phyloP scores from a whole-genome alignment of 108 stramenopile genomes.

The Pinguiococcus pyrenoidosus region DNA sequence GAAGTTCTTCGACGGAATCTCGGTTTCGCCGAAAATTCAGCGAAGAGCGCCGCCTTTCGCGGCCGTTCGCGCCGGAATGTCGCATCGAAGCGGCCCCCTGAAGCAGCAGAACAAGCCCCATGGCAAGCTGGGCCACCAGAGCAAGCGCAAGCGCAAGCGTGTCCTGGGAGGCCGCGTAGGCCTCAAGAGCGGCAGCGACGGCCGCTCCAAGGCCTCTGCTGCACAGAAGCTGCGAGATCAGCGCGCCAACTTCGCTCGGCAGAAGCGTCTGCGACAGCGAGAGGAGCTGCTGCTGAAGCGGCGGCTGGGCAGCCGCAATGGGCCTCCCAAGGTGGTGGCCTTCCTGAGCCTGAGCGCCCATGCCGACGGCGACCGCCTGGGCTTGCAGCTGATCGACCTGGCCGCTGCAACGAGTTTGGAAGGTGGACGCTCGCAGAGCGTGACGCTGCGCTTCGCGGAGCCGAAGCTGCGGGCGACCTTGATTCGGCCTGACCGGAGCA shows the following conservation, averaged over 20 bases:
- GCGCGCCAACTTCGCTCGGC: conserved; percentile 30
- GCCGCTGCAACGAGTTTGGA: conserved; percentile 29
- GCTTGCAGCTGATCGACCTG: conserved; percentile 34
- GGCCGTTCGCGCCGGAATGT: too few relatives aligned
- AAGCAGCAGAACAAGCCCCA: conserved; percentile 42
- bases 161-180: conserved; percentile 16
- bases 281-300: conserved; percentile 25
- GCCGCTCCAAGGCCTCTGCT: not conserved
- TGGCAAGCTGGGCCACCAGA: conserved; percentile 11
- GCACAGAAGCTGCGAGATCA: conserved; percentile 2
- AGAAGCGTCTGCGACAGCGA: conserved; percentile 37
- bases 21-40: too few relatives aligned
- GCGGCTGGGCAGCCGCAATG: conserved; percentile 19
- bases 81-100: conserved; percentile 29
- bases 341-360: conserved; percentile 57
- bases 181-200: conserved; percentile 1
- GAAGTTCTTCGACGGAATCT: too few relatives aligned
- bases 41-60: too few relatives aligned
- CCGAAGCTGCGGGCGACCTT: conserved; percentile 71
- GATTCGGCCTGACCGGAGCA: conserved; percentile 50
- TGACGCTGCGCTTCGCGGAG: conserved; percentile 48
- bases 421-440: conserved; percentile 15
- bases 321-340: conserved; percentile 62
- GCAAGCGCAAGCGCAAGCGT: conserved; percentile 15
- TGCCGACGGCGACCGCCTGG: conserved; percentile 41